Evolutionary conservation across 441 rosid species (phyloP).

Genomic region (Pelargonium fulgidum): DNA sequence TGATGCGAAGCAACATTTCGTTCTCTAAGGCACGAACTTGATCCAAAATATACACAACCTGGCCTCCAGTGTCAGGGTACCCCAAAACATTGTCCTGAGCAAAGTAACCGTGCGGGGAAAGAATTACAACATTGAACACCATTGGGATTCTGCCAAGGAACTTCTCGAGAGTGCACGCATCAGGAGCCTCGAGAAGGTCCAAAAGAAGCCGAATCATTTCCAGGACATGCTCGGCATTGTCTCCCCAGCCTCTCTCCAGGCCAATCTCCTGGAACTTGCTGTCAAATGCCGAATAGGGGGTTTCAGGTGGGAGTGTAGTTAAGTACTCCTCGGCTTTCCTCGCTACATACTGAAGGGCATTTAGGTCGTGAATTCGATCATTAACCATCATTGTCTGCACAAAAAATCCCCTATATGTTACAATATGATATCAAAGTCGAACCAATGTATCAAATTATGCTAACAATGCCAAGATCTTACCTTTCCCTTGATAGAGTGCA

Average conservation of each 20-base stretch:
- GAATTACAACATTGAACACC: constrained; percentile 85
- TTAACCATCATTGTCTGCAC: constrained; percentile 79
- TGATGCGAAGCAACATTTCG: constrained; percentile 82
- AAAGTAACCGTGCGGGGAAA: constrained; percentile 89
- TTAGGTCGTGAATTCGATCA: constrained; percentile 58
- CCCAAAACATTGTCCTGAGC: constrained; percentile 95
- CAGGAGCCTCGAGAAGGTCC: constrained; percentile 95
- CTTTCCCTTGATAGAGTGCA: constrained; percentile 84
- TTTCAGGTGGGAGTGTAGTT: constrained; percentile 38
- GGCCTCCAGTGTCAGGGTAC: constrained; percentile 98
- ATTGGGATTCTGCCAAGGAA: constrained; percentile 83
- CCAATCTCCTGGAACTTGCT: constrained; percentile 80
- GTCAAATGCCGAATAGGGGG: constrained; percentile 53
- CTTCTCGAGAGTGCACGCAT: constrained; percentile 75
- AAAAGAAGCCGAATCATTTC: constrained; percentile 78
- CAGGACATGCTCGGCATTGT: constrained; percentile 63
- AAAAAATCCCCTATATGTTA: constrained; percentile 15
- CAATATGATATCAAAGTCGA: neutral
- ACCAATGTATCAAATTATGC: neutral
- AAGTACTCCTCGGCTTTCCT: constrained; percentile 92
- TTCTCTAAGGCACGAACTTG: constrained; percentile 91
- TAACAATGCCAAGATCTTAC: constrained; percentile 24
- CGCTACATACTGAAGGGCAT: constrained; percentile 57
- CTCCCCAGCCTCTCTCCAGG: constrained; percentile 91
- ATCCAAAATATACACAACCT: constrained; percentile 95